phyloP scores from a whole-genome alignment of 2,329 filamentous ascomycete species.

The Ophiostoma angusticollis region DNA sequence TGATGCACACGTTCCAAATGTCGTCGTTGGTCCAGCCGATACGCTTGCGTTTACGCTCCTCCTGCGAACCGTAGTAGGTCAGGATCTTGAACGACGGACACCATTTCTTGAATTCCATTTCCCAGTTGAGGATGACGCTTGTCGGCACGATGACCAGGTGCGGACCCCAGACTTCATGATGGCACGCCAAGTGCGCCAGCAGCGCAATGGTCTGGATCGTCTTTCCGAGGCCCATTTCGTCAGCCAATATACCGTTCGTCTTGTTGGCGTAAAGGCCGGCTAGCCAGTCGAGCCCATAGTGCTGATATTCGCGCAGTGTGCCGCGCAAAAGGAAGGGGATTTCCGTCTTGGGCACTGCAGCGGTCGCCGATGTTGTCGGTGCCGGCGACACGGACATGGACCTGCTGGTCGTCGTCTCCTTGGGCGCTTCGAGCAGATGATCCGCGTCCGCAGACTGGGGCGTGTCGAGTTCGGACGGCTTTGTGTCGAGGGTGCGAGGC shows the following conservation, averaged over 20 bases:
- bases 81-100: conserved; percentile 96
- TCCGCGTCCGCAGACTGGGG: conserved; percentile 3
- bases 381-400: conserved; percentile 17
- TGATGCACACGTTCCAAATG: conserved; percentile 94
- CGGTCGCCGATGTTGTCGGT: conserved; percentile 19
- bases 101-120: conserved; percentile 99
- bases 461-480: conserved; percentile 36
- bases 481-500: conserved; percentile 36
- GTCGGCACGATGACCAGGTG: conserved; percentile 94
- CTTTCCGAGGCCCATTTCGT: conserved; percentile 97
- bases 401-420: conserved; percentile 21
- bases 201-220: conserved; percentile 96
- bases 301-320: conserved; percentile 87
- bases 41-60: conserved; percentile 83
- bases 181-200: conserved; percentile 79
- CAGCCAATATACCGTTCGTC: conserved; percentile 91
- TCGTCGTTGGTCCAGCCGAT: conserved; percentile 89
- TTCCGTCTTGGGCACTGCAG: conserved; percentile 43
- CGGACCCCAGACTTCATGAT: conserved; percentile 86
- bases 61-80: conserved; percentile 88
- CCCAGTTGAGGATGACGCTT: conserved; percentile 98
- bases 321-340: conserved; percentile 77
- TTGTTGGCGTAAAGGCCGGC: conserved; percentile 82
- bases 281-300: conserved; percentile 94
- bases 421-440: conserved; percentile 23